Percentiles rank a stretch among this genome's conserved stretches.
Conservation (phyloP, 2,329 filamentous ascomycete species). For the Claviceps sp. region DNA sequence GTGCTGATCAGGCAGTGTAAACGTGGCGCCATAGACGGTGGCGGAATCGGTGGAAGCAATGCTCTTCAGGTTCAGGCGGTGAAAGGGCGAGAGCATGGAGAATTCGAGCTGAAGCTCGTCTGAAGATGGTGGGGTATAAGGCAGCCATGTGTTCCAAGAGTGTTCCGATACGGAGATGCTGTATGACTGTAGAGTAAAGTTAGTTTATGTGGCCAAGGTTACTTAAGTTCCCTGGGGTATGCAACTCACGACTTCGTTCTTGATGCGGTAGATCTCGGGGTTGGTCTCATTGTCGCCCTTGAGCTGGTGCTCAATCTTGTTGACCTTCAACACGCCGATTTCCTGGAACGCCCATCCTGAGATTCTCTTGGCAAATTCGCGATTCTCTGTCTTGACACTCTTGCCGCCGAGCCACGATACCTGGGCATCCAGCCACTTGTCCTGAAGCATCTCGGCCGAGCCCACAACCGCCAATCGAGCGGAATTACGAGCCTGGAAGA, state of each 20-base stretch:
- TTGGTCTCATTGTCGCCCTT: slow-evolving; percentile 49
- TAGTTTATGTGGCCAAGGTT: neutral
- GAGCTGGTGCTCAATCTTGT: slow-evolving; percentile 66
- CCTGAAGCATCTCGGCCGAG: slow-evolving; percentile 72
- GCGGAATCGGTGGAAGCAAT: slow-evolving; percentile 45
- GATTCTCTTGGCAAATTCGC: slow-evolving; percentile 71
- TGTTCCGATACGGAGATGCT: slow-evolving; percentile 84
- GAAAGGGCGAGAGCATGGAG: slow-evolving; percentile 96
- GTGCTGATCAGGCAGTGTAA: slow-evolving; percentile 88
- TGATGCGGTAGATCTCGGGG: slow-evolving; percentile 84
- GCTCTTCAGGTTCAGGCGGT: slow-evolving; percentile 62
- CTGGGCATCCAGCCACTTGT: slow-evolving; percentile 77
- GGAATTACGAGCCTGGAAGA: slow-evolving; percentile 84
- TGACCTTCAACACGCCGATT: slow-evolving; percentile 75
- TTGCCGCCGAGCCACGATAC: slow-evolving; percentile 48
- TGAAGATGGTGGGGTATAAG: slow-evolving; percentile 54
- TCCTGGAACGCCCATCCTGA: slow-evolving; percentile 97
- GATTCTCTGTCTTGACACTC: slow-evolving; percentile 57
- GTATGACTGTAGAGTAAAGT: slow-evolving; percentile 47
- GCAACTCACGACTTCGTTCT: slow-evolving; percentile 84
- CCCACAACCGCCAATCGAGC: slow-evolving; percentile 79
- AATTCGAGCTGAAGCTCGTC: slow-evolving; percentile 90
- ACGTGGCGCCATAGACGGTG: slow-evolving; percentile 60
- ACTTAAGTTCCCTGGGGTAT: neutral
- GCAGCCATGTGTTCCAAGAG: slow-evolving; percentile 55